Base-by-base conservation (phyloP, 805 yeast species). In the Sugiyamaella marilandica region DNA sequence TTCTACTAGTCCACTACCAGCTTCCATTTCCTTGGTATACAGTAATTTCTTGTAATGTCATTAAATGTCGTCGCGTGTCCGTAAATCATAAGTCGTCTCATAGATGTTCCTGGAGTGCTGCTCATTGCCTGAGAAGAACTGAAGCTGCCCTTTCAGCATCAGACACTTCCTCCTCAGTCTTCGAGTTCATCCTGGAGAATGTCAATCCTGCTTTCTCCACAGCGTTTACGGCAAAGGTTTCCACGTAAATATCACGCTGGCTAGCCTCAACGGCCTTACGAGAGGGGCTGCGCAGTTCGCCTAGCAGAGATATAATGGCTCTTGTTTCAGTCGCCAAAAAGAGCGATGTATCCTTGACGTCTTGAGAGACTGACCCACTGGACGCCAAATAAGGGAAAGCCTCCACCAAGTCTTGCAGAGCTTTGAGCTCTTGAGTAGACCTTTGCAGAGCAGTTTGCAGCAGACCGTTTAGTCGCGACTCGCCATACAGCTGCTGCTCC, bases 401-500 rank as follows among this genome's bases (percentile, higher is more conserved):
- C 11, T 10, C n/a, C 9, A 19, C 18, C n/a, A 47, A 32, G 33
- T 24, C 39, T 10, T 47, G 14, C 4, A 52, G 32, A 4, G 32
- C 33, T 10, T 52, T 41, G n/a, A 52, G 19, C 31, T 50, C 47
- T 16, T 14, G 14, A n/a, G 13, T 19, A 10, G 24, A 19, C 21
- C 34, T 31, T 10, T 24, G 37, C 36, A 49, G 29, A 10, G 32
- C 35, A 10, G 18, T 26, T 39, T 33, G 34, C 31, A 41, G 21
- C 10, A 34, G 16, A 10, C 26, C 26, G 16, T 45, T 51, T 5
- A 53, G 36, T 37, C 50, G 14, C 5, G 53, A 29, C 45, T 55
- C 50, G 29, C 37, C 10, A 35, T 49, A 54, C 14, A 58, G 44
- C 10, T 54, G 53, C 13, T 52, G 52, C 45, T 61, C 61, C 32